Evolutionary conservation across 129 eudicot species (phyloP).

Genomic region (Gnaphalium uliginosum): DNA sequence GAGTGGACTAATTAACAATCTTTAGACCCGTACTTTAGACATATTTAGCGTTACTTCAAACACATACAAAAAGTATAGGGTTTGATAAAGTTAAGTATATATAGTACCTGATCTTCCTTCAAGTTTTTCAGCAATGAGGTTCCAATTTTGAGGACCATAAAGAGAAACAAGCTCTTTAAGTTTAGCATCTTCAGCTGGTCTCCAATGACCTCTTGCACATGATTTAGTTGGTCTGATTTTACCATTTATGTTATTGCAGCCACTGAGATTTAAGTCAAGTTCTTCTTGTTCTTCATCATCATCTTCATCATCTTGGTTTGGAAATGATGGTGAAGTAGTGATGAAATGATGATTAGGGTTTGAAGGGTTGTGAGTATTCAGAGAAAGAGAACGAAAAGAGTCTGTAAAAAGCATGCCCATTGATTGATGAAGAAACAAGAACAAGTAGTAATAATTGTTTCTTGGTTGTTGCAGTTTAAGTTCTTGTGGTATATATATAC

Average conservation of each 20-base stretch:
- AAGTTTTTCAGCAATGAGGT: conserved; percentile 91
- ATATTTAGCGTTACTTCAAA: no score
- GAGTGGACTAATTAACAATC: no score
- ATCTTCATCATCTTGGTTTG: conserved; percentile 37
- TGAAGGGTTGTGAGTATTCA: conserved; percentile 32
- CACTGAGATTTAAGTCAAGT: conserved; percentile 59
- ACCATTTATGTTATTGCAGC: conserved; percentile 23
- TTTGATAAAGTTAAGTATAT: background rate
- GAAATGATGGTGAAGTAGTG: conserved; percentile 29
- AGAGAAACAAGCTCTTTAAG: conserved; percentile 93
- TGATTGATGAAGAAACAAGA: conserved; percentile 7
- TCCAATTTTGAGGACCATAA: conserved; percentile 99
- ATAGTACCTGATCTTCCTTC: conserved; percentile 87
- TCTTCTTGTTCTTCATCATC: conserved; percentile 36
- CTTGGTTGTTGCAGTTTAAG: conserved; percentile 10
- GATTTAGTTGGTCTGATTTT: conserved; percentile 44
- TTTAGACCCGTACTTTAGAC: no score
- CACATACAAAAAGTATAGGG: no score
- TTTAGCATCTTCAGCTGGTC: conserved; percentile 93
- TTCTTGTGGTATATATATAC: conserved; percentile 22
- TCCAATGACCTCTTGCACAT: conserved; percentile 98
- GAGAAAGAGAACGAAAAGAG: conserved; percentile 55
- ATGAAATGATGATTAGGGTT: conserved; percentile 30
- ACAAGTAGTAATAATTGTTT: conserved; percentile 2
- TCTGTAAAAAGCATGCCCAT: conserved; percentile 43